Percentiles rank a stretch among this genome's conserved stretches.
phyloP scores from a whole-genome alignment of 257 asterid species.

The Forsythia viridissima region DNA sequence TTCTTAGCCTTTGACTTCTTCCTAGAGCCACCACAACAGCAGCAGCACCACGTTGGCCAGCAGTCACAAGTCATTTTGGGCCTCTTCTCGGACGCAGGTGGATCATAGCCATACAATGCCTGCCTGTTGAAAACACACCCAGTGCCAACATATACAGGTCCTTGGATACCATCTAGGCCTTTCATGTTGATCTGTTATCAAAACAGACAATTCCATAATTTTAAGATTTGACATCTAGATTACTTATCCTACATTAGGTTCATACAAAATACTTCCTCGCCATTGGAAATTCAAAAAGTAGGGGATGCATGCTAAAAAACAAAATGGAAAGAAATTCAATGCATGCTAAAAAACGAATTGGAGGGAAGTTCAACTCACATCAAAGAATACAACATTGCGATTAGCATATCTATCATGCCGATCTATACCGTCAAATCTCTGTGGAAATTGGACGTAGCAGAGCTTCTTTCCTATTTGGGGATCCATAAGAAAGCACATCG shows the following conservation, averaged over 20 bases:
- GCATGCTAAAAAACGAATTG: not conserved
- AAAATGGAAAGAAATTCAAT: not conserved
- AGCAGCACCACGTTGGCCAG: slow-evolving; percentile 86
- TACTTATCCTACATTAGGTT: not conserved
- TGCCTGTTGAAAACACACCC: slow-evolving; percentile 77
- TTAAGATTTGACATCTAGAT: slow-evolving; percentile 2
- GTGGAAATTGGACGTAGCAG: slow-evolving; percentile 86
- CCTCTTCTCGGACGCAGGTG: slow-evolving; percentile 70
- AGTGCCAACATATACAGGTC: slow-evolving; percentile 87
- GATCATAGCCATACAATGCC: slow-evolving; percentile 84
- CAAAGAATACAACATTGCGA: slow-evolving; percentile 83
- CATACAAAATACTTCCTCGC: not conserved
- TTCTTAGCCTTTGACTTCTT: slow-evolving; percentile 62
- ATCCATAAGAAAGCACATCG: slow-evolving; percentile 90
- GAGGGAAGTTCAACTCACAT: slow-evolving; percentile 43
- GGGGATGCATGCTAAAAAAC: too few species aligned
- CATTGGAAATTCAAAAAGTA: not conserved
- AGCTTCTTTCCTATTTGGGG: slow-evolving; percentile 85
- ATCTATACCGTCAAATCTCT: slow-evolving; percentile 84
- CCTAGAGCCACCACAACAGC: slow-evolving; percentile 71
- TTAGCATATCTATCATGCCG: slow-evolving; percentile 88
- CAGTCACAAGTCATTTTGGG: slow-evolving; percentile 87
- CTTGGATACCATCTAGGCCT: slow-evolving; percentile 86
- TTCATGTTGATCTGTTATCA: slow-evolving; percentile 72
- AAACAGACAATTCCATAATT: not conserved